Percentiles rank a stretch among this genome's conserved stretches.
Conservation (phyloP, 805 yeast genomes). For the Wickerhamiella occidentalis region DNA sequence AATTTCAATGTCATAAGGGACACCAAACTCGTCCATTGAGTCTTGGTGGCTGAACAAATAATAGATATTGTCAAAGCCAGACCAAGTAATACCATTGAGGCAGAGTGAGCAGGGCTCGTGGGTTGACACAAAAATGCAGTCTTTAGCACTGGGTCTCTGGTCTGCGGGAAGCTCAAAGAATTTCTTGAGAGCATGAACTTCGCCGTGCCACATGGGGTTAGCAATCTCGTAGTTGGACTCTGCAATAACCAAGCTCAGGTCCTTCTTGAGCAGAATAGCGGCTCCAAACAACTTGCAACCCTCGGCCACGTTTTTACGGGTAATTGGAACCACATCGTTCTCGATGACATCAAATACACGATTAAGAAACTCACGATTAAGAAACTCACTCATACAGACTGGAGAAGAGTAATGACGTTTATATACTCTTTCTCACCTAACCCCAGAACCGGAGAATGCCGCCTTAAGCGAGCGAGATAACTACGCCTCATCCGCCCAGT, state of each 20-base stretch:
- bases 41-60: constrained; percentile 20
- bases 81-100: constrained; percentile 20
- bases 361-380: constrained; percentile 11
- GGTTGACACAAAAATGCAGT: constrained; percentile 19
- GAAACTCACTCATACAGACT: constrained; percentile 7
- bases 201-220: constrained; percentile 21
- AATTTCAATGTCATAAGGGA: constrained; percentile 19
- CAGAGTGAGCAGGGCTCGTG: constrained; percentile 23
- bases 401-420: background rate
- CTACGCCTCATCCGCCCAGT: constrained; percentile 10
- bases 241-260: constrained; percentile 17
- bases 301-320: constrained; percentile 12
- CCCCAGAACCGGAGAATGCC: constrained; percentile 3
- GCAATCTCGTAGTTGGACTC: constrained; percentile 16
- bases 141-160: constrained; percentile 15
- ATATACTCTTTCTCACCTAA: background rate
- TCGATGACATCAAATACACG: constrained; percentile 19
- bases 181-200: constrained; percentile 16
- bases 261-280: constrained; percentile 18
- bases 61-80: constrained; percentile 21
- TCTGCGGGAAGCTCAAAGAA: constrained; percentile 15
- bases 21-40: constrained; percentile 14
- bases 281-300: constrained; percentile 21
- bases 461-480: background rate
- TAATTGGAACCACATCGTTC: constrained; percentile 16